Evolutionary conservation across 2,329 filamentous ascomycete species (phyloP).

Genomic region (Tolypocladium inflatum): DNA sequence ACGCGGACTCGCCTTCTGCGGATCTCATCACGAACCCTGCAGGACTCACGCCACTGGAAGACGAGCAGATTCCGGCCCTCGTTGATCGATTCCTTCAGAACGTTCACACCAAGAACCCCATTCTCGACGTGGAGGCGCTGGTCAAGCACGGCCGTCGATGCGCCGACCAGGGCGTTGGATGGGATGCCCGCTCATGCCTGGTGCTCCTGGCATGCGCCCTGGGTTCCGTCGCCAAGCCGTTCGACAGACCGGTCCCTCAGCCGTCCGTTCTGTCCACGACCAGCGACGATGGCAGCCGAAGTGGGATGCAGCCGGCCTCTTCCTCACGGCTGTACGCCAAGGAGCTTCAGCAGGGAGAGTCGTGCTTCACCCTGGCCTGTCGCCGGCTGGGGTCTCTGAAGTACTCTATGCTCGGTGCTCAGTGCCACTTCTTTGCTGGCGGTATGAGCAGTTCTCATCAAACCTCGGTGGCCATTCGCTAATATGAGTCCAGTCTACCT

Average conservation of each 20-base stretch:
- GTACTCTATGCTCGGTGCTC: slow-evolving; percentile 19
- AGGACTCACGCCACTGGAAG: neutral
- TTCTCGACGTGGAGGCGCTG: neutral
- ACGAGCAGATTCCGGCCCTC: neutral
- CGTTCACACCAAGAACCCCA: neutral
- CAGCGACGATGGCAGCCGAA: neutral
- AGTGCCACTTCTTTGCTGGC: slow-evolving; percentile 28
- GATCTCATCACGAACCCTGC: neutral
- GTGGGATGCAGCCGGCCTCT: neutral
- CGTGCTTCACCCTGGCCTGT: slow-evolving; percentile 14
- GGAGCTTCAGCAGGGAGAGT: neutral
- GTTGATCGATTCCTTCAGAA: neutral
- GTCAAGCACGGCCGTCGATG: neutral
- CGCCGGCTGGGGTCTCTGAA: slow-evolving; percentile 14
- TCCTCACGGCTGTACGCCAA: neutral
- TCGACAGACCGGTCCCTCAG: neutral
- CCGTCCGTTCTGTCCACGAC: neutral
- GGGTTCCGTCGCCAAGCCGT: neutral
- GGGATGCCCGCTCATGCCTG: neutral
- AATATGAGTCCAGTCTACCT: slow-evolving; percentile 17
- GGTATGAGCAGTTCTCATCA: slow-evolving; percentile 1
- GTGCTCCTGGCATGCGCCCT: neutral
- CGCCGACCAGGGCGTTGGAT: neutral
- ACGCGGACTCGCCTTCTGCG: neutral
- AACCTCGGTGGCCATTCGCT: neutral